phyloP scores from a whole-genome alignment of 139 green algal species.

The Diplosphaera chodatii region DNA sequence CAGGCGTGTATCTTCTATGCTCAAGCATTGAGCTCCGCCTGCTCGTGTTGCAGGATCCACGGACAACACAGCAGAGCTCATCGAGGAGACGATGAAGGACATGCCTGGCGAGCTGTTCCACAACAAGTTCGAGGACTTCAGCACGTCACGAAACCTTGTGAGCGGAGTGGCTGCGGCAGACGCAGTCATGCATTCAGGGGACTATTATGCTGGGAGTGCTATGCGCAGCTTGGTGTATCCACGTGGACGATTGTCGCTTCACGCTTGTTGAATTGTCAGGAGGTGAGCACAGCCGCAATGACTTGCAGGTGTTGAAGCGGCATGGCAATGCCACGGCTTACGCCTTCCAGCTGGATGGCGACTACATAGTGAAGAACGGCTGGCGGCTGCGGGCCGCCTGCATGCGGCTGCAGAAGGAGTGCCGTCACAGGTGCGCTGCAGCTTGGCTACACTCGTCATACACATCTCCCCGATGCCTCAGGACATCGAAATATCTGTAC shows the following conservation, averaged over 20 bases:
- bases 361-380: not conserved
- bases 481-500: too few species aligned
- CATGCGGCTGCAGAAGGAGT: not conserved
- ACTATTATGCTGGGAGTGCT: too few species aligned
- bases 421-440: not conserved
- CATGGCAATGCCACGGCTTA: not conserved
- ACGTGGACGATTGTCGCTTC: too few species aligned
- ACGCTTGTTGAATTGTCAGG: too few species aligned
- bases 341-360: not conserved
- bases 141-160: not conserved
- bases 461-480: too few species aligned
- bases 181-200: too few species aligned
- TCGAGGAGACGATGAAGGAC: not conserved
- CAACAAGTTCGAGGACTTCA: not conserved
- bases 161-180: too few species aligned
- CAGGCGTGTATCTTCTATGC: too few species aligned
- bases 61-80: not conserved
- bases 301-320: not conserved
- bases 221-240: too few species aligned
- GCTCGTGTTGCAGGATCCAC: not conserved
- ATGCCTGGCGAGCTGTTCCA: not conserved
- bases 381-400: not conserved
- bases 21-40: too few species aligned
- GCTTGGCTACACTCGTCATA: too few species aligned
- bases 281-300: too few species aligned